Conservation (phyloP, 129 eudicot genomes). For the Lactuca sativa region DNA sequence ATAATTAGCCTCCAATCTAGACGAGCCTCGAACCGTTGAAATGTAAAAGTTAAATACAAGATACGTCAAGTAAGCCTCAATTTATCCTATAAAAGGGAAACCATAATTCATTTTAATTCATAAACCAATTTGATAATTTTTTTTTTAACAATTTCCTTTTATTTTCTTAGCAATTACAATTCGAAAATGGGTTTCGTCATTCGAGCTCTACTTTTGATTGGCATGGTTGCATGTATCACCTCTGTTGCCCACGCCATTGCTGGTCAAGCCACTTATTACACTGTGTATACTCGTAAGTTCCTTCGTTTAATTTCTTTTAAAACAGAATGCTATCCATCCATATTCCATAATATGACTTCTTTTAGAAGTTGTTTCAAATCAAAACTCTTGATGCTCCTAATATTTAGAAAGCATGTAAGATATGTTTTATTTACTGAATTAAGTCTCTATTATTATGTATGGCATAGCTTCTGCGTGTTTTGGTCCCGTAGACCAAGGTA, state of each 20-base stretch:
- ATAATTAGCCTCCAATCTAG: neutral
- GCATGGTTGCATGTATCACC: conserved; percentile 22
- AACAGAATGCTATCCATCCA: too few relatives aligned
- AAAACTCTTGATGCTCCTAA: too few relatives aligned
- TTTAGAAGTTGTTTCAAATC: too few relatives aligned
- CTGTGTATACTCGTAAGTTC: conserved; percentile 29
- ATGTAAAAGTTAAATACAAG: conserved; percentile 13
- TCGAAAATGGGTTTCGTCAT: conserved; percentile 15
- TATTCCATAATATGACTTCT: too few relatives aligned
- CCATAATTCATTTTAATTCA: neutral
- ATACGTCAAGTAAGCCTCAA: conserved; percentile 21
- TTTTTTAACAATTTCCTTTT: neutral
- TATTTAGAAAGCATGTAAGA: too few relatives aligned
- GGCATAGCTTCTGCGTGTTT: conserved; percentile 48
- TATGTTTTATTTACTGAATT: too few relatives aligned
- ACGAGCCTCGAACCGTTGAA: conserved; percentile 4
- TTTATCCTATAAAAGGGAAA: conserved; percentile 6
- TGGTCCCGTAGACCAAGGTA: conserved; percentile 36
- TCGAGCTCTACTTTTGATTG: conserved; percentile 11
- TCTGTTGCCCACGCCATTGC: conserved; percentile 23
- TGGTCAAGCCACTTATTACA: conserved; percentile 36
- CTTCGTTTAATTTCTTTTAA: neutral
- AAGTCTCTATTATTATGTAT: too few relatives aligned
- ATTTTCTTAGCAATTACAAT: neutral
- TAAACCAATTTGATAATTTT: neutral